Conservation (phyloP, 345 rosid genomes). For the Ceriops tagal region DNA sequence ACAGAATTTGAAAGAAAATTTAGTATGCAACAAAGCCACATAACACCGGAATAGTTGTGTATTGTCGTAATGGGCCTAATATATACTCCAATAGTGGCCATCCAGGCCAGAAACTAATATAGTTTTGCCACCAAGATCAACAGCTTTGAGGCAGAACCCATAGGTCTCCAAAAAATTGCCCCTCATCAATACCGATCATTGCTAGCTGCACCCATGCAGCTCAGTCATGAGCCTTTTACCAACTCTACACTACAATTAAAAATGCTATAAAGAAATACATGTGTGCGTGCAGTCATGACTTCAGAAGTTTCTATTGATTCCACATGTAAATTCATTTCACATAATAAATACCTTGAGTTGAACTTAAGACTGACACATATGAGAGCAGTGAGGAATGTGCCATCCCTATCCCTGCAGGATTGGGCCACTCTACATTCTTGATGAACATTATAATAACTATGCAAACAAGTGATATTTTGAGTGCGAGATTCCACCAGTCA, state of each 20-base stretch:
- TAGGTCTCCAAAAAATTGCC: slow-evolving; percentile 79
- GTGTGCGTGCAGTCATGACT: too few relatives aligned
- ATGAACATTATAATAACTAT: neutral
- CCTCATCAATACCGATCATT: slow-evolving; percentile 86
- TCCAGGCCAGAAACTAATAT: slow-evolving; percentile 80
- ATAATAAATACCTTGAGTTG: neutral
- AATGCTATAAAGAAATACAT: neutral
- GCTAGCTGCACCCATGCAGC: slow-evolving; percentile 49
- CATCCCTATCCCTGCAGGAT: neutral
- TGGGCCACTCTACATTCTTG: neutral
- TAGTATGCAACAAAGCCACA: too few relatives aligned
- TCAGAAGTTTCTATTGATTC: too few relatives aligned
- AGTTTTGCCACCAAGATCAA: slow-evolving; percentile 71
- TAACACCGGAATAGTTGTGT: too few relatives aligned
- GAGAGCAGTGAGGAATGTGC: too few relatives aligned
- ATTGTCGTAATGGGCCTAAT: neutral
- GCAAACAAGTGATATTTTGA: neutral
- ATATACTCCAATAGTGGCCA: slow-evolving; percentile 71
- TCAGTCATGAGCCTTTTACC: slow-evolving; percentile 12
- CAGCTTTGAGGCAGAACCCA: slow-evolving; percentile 79
- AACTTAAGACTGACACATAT: too few relatives aligned
- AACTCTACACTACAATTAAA: neutral
- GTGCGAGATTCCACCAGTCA: neutral
- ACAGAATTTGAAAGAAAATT: too few relatives aligned
- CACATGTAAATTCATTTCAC: neutral